Base-by-base conservation (phyloP, 805 yeast species). In the Debaryomyces hansenii region DNA sequence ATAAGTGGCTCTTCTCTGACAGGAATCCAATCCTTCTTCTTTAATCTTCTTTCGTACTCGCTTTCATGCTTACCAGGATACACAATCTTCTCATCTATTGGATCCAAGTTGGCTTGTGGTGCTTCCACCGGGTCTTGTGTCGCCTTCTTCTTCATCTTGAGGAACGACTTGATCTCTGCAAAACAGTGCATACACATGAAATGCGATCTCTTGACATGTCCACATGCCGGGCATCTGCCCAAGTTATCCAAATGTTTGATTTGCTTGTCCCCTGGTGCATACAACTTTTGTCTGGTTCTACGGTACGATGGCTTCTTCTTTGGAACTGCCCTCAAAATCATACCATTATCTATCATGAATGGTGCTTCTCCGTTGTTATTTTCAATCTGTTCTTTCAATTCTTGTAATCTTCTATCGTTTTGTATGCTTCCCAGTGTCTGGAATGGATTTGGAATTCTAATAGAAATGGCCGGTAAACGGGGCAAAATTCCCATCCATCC, bases 141-240 rank as follows among this genome's bases (percentile, higher is more conserved):
- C 12, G 49, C 58, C 51, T 61, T 57, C 58, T 70, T 72, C 46
- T 75, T 73, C 32, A 67, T 69, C 55, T 80, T 85, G 88, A 96
- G 89, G 37, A 85, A 74, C 47, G 78, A 73, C 63, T 82, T 84
- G 60, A 94, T 86, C 62, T 90, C 90, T 28, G 78, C 81, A 47
- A 89, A 91, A 71, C 99, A 92, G 60, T 87, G 80, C 95, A 90
- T 89, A 69, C 99, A 92, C 57, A 92, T 75, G 47, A 90, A 83
- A 66, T 94, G 96, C 1, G 94, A 83, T 60, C 97, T 79, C 70
- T 92, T 94, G 57, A 82, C 85, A 51, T 87, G 85, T 37, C 99
- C 99, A 71, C 99, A 92, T 0, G 96, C 85, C 2, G 98, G 97
- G 64, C 99, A 92, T 64, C 96, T 80, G 51, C 86, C 89, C 59